Evolutionary conservation across 192 early-diverging fungal species (phyloP), one percentile per base, ranked within the genome.

Genomic region (Gryganskiella cystojenkinii): DNA sequence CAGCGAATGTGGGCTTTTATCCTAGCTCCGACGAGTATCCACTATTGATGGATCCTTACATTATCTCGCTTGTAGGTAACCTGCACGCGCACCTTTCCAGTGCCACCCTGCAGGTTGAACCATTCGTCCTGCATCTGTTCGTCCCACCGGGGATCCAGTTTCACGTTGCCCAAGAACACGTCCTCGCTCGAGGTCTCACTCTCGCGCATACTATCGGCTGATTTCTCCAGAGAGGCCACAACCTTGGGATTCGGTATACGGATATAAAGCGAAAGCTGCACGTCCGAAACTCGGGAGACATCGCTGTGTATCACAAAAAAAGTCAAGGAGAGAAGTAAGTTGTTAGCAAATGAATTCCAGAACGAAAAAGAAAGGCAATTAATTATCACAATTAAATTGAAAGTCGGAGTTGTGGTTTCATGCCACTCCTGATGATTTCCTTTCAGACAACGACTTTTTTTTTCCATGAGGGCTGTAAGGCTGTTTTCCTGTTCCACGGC

Each of bases 61-160:
- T 89, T 88, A 56, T 91, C 88, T 57, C 86, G 85, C 64, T 92
- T 89, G 84, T 90, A 93, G 67, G 86, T 87, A 50, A 90, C 82
- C 78, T 94, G 91, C 22, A 94, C 83, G 67, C 89, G 91, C 61
- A 93, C 87, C 44, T 84, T 84, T 57, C 93, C 93, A 8, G 90
- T 86, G 31, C 90, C 91, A 45, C 90, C 89, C 58, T 84, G 79
- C 46, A 89, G 83, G 19, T 80, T 80, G 73, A 86, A 88, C 84
- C 88, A 91, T 40, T 91, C 84, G 74, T 91, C 89, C 59, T 85
- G 85, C 69, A 91, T 74, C 51, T 87, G 79, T 2, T 81, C 74
- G 24, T 82, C 66, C 65, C 86, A 85, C 50, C 80, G 86, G 45
- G 88, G 88, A 44, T 81, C 71, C n/a, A 88, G 64, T 53, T 88